Conservation (phyloP, 805 yeast species). For the Ogataea sp. region DNA sequence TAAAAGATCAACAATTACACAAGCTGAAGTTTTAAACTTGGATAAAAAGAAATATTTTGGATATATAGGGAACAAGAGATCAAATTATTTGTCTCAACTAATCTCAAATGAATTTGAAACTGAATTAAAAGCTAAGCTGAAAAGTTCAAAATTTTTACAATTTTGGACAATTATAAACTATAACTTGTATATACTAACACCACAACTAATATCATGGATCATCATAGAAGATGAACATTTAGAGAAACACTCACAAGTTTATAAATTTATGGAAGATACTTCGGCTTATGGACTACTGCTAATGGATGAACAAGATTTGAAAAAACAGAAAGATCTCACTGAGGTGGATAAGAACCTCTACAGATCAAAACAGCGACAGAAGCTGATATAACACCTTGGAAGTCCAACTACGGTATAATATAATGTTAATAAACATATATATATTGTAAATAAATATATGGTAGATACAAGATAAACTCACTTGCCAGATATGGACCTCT, state of each 20-base stretch:
- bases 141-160: conserved; percentile 35
- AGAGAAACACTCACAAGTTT: conserved; percentile 33
- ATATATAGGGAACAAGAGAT: conserved; percentile 52
- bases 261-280: conserved; percentile 37
- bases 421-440: not conserved
- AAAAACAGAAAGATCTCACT: not conserved
- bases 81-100: conserved; percentile 37
- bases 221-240: conserved; percentile 37
- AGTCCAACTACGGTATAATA: too few species aligned
- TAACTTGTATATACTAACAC: conserved; percentile 50
- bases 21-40: conserved; percentile 36
- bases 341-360: not conserved
- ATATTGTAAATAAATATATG: not conserved
- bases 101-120: conserved; percentile 28
- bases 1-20: conserved; percentile 34
- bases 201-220: conserved; percentile 48
- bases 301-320: conserved; percentile 17
- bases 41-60: conserved; percentile 49
- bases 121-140: conserved; percentile 20
- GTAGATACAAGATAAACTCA: too few species aligned
- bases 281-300: conserved; percentile 27
- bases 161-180: conserved; percentile 60
- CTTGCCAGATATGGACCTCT: too few species aligned
- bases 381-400: too few species aligned
- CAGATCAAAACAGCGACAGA: too few species aligned